phyloP scores from a whole-genome alignment of 352 stramenopile species.

The Phytophthora sojae region DNA sequence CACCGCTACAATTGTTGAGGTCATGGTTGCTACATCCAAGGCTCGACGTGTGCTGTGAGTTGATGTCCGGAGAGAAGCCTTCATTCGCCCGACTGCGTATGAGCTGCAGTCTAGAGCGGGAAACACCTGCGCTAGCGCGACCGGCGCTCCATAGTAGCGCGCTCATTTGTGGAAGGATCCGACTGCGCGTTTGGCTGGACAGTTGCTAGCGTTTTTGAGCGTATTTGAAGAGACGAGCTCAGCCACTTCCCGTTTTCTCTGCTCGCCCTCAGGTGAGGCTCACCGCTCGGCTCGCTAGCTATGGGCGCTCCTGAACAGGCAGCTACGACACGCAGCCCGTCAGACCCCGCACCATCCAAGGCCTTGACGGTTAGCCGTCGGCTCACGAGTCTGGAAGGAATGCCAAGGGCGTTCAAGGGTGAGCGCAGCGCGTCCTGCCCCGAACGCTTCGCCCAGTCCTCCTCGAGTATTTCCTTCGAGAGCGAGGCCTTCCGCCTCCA shows the following conservation, averaged over 20 bases:
- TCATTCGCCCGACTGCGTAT: too few species aligned
- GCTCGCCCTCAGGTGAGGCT: neutral
- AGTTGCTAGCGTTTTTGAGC: neutral
- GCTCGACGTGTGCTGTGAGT: too few species aligned
- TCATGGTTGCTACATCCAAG: too few species aligned
- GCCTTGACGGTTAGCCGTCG: neutral
- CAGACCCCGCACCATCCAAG: neutral
- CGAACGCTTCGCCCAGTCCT: constrained; percentile 4
- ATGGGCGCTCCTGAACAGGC: neutral
- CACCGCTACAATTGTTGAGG: too few species aligned
- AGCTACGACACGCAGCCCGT: neutral
- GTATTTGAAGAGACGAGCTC: neutral
- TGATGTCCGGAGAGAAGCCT: too few species aligned
- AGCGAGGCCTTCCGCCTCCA: constrained; percentile 40
- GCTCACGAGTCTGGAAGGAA: neutral
- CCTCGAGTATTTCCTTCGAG: constrained; percentile 33
- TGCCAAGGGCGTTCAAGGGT: constrained; percentile 11
- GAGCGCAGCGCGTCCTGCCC: constrained; percentile 11
- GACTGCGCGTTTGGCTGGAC: neutral
- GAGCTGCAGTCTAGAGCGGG: too few species aligned
- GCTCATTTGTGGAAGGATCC: neutral
- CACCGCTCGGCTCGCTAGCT: neutral
- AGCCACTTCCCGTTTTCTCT: neutral
- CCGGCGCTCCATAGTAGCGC: neutral
- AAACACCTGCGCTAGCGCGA: too few species aligned